Percentiles rank a stretch among this genome's conserved stretches.
These are phyloP conservation scores for Trichophyton equinum DNA, from an alignment of 2,329 filamentous ascomycete species.

Conservation along the genomic window DNA sequence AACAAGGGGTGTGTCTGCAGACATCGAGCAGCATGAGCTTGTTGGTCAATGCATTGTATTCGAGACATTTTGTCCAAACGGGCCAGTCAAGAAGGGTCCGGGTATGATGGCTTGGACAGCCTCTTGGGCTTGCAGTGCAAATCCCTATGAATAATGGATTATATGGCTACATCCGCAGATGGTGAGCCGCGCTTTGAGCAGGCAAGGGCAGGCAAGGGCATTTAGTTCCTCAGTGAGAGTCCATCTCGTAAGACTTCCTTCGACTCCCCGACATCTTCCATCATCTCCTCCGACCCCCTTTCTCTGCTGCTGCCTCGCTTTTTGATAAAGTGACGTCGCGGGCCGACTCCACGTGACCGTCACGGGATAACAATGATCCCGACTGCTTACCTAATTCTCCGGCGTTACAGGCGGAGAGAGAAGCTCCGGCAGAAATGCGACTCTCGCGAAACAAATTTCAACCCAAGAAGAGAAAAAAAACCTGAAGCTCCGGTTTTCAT, in stretches of 20 bases:
- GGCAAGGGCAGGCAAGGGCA: background rate
- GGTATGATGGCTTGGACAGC: background rate
- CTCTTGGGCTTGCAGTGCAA: background rate
- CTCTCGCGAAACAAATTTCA: slow-evolving; percentile 4
- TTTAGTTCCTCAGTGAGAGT: background rate
- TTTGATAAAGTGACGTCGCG: background rate
- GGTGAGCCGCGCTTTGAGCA: background rate
- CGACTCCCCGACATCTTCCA: background rate
- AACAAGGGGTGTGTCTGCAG: background rate
- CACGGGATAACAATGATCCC: background rate
- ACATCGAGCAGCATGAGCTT: background rate
- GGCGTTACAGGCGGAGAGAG: slow-evolving; percentile 3
- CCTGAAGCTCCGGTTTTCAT: background rate
- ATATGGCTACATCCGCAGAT: background rate
- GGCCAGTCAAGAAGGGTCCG: background rate
- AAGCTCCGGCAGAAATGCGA: slow-evolving; percentile 3
- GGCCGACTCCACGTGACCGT: background rate
- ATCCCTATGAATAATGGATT: background rate
- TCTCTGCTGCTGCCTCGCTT: background rate
- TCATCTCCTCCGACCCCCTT: background rate
- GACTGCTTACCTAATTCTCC: background rate
- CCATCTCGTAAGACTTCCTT: background rate
- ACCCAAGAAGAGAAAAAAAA: background rate
- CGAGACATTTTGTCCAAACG: background rate
- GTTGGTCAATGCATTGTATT: background rate